phyloP scores from a whole-genome alignment of 2,329 filamentous ascomycete genomes.

The Mycogone perniciosa region DNA sequence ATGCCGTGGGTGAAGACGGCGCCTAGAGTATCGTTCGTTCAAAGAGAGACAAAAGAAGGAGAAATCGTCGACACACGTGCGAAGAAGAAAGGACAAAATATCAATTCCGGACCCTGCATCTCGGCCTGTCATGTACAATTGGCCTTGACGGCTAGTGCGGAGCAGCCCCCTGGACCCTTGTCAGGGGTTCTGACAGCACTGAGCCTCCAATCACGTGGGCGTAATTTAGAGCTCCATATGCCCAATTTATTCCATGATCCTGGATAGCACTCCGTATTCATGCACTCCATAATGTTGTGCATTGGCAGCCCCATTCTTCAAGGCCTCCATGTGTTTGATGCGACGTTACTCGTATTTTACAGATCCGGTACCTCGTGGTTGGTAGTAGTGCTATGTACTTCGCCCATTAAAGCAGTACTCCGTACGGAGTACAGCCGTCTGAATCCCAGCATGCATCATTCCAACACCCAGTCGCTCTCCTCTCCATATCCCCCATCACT shows the following conservation, averaged over 20 bases:
- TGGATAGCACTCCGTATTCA: too few relatives aligned
- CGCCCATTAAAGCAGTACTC: too few relatives aligned
- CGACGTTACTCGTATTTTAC: too few relatives aligned
- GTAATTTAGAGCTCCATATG: slow-evolving; percentile 4
- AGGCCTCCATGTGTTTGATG: too few relatives aligned
- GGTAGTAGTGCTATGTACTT: too few relatives aligned
- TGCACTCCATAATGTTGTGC: too few relatives aligned
- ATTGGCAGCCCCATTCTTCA: too few relatives aligned
- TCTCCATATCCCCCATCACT: slow-evolving; percentile 5
- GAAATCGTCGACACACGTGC: not conserved
- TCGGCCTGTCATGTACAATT: not conserved
- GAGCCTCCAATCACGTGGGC: slow-evolving; percentile 9
- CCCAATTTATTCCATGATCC: not conserved
- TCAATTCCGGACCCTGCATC: not conserved
- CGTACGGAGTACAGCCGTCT: not conserved
- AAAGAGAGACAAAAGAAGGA: not conserved
- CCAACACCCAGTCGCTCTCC: slow-evolving; percentile 7
- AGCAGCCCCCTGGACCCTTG: not conserved
- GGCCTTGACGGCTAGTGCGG: not conserved
- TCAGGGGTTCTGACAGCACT: slow-evolving; percentile 10
- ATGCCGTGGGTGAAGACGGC: too few relatives aligned
- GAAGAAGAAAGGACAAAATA: not conserved
- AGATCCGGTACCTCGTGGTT: too few relatives aligned
- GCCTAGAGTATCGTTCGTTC: not conserved
- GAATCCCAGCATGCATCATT: not conserved